Evolutionary conservation across 805 yeast species (phyloP), one percentile per base, ranked within the genome.

Genomic region (Kuraishia ogatae): DNA sequence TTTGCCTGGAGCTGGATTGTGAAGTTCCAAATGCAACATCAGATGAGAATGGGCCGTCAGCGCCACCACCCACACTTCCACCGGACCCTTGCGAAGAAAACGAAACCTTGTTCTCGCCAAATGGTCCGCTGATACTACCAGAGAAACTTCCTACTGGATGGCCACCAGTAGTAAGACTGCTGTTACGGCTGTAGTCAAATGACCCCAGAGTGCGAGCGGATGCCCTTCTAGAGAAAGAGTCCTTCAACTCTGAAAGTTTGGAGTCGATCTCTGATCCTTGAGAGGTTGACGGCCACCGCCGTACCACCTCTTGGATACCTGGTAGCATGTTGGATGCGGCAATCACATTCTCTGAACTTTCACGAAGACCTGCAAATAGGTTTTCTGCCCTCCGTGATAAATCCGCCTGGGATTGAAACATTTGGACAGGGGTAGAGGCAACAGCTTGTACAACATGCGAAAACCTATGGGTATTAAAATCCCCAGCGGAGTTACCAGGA

Each of bases 1-100:
- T 63, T 39, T 69, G 76, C 53, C 78, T 66, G 23, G 67, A 20
- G 15, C 4, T 35, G 3, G 43, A 15, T 11, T 35, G 43, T 10
- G 43, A 5, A 7, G 43, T 8, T 15, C 43, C 43, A 35, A 35
- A 35, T 5, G 43, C 43, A 3, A 35, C 43, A 15, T 35, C 43
- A 11, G 43, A 13, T 3, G 43, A 35, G 17, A 35, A 35, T 10
- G 43, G 43, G 17, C 43, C 43, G 3, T 35, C 17, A 15, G 13
- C n/a, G n/a, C n/a, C n/a, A n/a, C n/a, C n/a, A n/a, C n/a, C n/a
- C n/a, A n/a, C n/a, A n/a, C 43, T 35, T 17, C 43, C 43, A 13
- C 43, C 43, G 13, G 43, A 35, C 17, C 43, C 43, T 17, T 35
- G 43, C 17, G 43, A 35, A 35, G 43, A 35, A 10, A 35, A 10